Base-by-base conservation (phyloP, 306 rosid species). In the Luffa acutangula region DNA sequence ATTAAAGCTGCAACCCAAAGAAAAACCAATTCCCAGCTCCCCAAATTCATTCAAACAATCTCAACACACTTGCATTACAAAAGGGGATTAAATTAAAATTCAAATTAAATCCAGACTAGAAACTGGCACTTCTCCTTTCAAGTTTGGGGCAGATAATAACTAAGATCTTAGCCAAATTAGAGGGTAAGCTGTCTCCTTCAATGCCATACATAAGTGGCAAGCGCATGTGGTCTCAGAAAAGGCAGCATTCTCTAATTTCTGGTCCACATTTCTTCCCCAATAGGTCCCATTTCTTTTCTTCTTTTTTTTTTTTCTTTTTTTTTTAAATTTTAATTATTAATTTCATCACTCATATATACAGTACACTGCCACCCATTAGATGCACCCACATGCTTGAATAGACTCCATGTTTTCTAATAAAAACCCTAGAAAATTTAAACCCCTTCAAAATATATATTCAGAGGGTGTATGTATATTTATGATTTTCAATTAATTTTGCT, bases 171-270 rank as follows among this genome's bases (percentile, higher is more conserved):
- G 75, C 81, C 81, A 78, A 78, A 79, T 53, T 48, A 79, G 82
- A 79, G 36, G 82, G 82, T 79, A 54, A 67, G 66, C 63, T 79
- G 82, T 79, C 82, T 79, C 43, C 66, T 79, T 79, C 82, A 79
- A 52, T 51, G 37, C 41, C 63, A 79, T 79, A 67, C 77, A 79
- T 79, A 79, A 79, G 77, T 79, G 82, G 82, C 82, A 79, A 79
- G 63, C 25, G 66, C 77, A 69, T 79, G 82, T 79, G 82, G 82
- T 69, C 76, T 66, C 76, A 79, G 66, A 79, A 79, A 65, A 48
- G 71, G 74, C 75, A 64, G 75, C 81, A 79, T 79, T 63, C 62
- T 65, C 63, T 79, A 15, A 79, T 66, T 67, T 79, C 70, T 79
- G 82, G 66, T 65, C 77, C 82, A 79, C 76, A 79, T 65, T 48